Conservation (phyloP, 1,139 yeast species). For the Yamadazyma sp. region DNA sequence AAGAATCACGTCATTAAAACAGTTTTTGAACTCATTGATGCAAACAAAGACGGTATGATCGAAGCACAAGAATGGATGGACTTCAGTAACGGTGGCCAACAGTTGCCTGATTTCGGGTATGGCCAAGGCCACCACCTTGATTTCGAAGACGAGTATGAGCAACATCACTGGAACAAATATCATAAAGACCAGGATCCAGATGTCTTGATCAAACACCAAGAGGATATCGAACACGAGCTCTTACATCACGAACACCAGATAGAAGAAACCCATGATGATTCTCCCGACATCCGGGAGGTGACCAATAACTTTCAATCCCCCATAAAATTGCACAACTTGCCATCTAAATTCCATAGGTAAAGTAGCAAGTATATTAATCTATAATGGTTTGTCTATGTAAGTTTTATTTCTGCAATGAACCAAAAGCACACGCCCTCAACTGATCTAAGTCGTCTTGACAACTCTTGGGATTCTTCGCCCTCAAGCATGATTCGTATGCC, state of each 20-base stretch:
- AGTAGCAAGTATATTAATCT: background rate
- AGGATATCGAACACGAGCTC: conserved; percentile 86
- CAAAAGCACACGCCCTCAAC: conserved; percentile 40
- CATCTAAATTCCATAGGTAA: conserved; percentile 29
- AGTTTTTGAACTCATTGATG: conserved; percentile 62
- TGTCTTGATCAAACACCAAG: conserved; percentile 75
- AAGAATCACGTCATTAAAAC: conserved; percentile 56
- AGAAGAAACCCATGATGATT: conserved; percentile 60
- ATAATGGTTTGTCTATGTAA: conserved; percentile 1
- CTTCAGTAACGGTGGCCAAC: conserved; percentile 63
- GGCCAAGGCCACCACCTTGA: conserved; percentile 98
- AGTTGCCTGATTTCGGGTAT: conserved; percentile 87
- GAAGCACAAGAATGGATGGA: conserved; percentile 69
- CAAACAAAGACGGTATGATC: conserved; percentile 63
- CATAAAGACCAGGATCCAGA: conserved; percentile 85
- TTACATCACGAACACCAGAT: conserved; percentile 86
- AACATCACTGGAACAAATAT: conserved; percentile 90
- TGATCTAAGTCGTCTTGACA: conserved; percentile 35
- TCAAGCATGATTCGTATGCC: conserved; percentile 61
- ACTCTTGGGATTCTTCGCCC: conserved; percentile 30
- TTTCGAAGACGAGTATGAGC: conserved; percentile 89
- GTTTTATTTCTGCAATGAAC: conserved; percentile 6
- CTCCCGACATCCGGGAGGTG: conserved; percentile 41
- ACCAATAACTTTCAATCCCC: conserved; percentile 31
- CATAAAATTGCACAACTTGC: conserved; percentile 38